These are phyloP conservation scores for Rhodotorula sp. DNA, from an alignment of 1,284 basidiomycete species.

Conservation along the genomic window DNA sequence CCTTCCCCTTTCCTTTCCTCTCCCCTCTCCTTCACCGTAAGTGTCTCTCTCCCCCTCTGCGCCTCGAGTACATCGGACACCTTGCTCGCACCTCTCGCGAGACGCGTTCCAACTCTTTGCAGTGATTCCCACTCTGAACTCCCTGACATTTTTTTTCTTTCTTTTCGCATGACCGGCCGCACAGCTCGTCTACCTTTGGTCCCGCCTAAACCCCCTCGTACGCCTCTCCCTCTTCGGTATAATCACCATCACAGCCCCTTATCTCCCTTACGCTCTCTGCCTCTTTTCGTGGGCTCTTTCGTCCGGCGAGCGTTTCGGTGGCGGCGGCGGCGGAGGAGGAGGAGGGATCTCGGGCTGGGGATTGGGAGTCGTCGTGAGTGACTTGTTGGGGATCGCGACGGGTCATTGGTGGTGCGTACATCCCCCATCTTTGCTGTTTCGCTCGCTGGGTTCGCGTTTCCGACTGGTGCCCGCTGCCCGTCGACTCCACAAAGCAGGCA, in stretches of 20 bases:
- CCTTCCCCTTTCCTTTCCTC: slow-evolving; percentile 87
- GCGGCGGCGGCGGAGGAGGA: slow-evolving; percentile 2
- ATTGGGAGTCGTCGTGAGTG: slow-evolving; percentile 41
- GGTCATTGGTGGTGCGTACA: slow-evolving; percentile 66
- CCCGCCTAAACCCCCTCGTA: slow-evolving; percentile 83
- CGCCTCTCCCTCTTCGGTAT: slow-evolving; percentile 94
- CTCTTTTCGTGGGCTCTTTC: slow-evolving; percentile 84
- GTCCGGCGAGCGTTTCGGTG: slow-evolving; percentile 76
- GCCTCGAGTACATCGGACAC: neutral
- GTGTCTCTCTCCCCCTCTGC: neutral
- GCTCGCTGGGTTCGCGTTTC: neutral
- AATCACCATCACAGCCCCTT: slow-evolving; percentile 90
- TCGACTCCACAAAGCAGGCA: too few relatives aligned
- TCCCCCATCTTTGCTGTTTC: neutral
- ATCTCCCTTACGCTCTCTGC: slow-evolving; percentile 86
- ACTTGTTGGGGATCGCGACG: slow-evolving; percentile 70
- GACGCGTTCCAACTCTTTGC: neutral
- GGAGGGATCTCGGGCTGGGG: slow-evolving; percentile 52
- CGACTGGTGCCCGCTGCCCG: too few relatives aligned
- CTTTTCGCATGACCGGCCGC: slow-evolving; percentile 28
- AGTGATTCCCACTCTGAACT: slow-evolving; percentile 35
- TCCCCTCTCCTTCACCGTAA: slow-evolving; percentile 67
- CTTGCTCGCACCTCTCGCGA: neutral
- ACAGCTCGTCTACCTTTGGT: slow-evolving; percentile 90
- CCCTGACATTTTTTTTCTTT: slow-evolving; percentile 6